These are phyloP conservation scores for Hibiscus syriacus DNA, from an alignment of 345 rosid species.

Conservation along the genomic window DNA sequence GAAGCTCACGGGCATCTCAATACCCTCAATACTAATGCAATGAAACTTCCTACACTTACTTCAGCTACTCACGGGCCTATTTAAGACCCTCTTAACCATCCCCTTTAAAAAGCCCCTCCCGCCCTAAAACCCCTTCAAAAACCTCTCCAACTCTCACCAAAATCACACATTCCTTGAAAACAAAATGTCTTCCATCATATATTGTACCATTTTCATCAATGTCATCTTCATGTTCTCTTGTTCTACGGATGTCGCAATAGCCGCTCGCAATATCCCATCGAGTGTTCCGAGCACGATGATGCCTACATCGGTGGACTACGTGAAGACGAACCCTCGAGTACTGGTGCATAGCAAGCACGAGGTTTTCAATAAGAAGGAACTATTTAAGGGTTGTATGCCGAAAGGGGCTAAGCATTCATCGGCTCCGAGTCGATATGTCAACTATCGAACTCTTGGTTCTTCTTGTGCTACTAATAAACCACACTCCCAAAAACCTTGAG, in stretches of 20 bases:
- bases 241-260: conserved; percentile 2
- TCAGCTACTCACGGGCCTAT: conserved; percentile 65
- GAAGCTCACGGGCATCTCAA: conserved; percentile 14
- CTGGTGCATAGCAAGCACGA: conserved; percentile 16
- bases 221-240: conserved; percentile 10
- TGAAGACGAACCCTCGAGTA: conserved; percentile 36
- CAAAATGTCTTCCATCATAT: conserved; percentile 16
- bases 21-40: neutral
- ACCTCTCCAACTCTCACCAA: neutral
- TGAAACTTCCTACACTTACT: no score
- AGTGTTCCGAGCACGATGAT: conserved; percentile 68
- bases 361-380: conserved; percentile 35
- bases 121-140: neutral
- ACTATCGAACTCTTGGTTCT: conserved; percentile 60
- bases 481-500: conserved; percentile 11
- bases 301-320: conserved; percentile 34
- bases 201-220: conserved; percentile 7
- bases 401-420: conserved; percentile 69
- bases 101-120: neutral
- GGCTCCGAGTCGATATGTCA: conserved; percentile 81
- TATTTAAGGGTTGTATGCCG: conserved; percentile 59
- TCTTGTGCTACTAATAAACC: conserved; percentile 24
- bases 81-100: conserved; percentile 21
- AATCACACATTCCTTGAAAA: neutral
- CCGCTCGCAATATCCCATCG: conserved; percentile 37